Evolutionary conservation across 2,329 filamentous ascomycete species (phyloP), one percentile per base, ranked within the genome.

Genomic region (Conoideocrella luteorostrata): DNA sequence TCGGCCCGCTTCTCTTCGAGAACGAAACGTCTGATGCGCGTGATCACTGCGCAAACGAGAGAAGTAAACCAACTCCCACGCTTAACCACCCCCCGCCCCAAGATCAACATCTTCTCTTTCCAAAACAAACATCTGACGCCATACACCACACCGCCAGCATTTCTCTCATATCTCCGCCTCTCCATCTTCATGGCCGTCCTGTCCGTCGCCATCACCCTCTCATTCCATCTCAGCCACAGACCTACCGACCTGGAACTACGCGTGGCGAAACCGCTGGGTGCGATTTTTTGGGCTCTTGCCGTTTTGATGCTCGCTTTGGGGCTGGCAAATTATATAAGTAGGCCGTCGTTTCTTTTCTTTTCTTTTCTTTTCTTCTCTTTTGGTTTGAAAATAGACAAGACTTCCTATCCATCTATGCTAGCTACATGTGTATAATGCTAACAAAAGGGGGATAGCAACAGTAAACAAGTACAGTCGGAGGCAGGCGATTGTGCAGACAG

Each of bases 151-250:
- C n/a, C n/a, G n/a, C 1, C 50, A 80, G 75, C 79, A 0, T 96
- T 96, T 59, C 82, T 97, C 22, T 93, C 91, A 2, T 96, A 93
- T 76, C 79, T 97, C 17, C 82, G 90, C 4, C 77, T 97, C 2
- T 83, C 86, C 24, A 79, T 95, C 54, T 95, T 95, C 68, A 90
- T 97, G 77, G 82, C 88, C 51, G 74, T 98, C 41, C 88, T 97
- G 7, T 80, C 87, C 22, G 78, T 95, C 24, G 91, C 93, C 40
- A 95, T 98, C 52, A 82, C 95, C 9, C 74, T 96, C 40, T 95
- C 88, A 12, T 98, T 98, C 63, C 91, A 98, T 59, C 75, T 98
- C 39, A 90, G 89, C 58, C 71, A 72, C 15, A 67, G 82, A 54
- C 87, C 93, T 1, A 78, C 80, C 0, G 58, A 69, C 1, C 62